Evolutionary conservation across 805 yeast species (phyloP).

Genomic region (Ogataea kodamae): DNA sequence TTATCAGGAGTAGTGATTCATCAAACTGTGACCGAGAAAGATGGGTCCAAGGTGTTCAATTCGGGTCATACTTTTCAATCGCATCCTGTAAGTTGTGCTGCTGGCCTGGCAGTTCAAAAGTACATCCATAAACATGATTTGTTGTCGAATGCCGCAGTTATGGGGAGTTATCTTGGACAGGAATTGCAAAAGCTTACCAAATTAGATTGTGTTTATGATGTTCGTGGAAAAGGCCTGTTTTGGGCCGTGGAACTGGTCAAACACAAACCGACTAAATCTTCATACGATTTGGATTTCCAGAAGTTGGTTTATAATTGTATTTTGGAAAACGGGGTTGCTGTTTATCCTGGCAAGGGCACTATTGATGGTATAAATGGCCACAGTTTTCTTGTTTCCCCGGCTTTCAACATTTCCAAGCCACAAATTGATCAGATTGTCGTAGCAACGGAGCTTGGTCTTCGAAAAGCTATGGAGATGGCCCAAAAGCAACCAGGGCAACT

Average conservation of each 20-base stretch:
- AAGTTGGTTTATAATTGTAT: constrained; percentile 33
- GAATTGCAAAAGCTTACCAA: constrained; percentile 26
- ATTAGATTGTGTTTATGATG: constrained; percentile 38
- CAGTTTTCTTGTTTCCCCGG: constrained; percentile 43
- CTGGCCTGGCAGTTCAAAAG: constrained; percentile 46
- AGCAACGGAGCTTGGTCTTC: not conserved
- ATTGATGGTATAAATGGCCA: constrained; percentile 34
- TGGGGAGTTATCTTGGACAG: constrained; percentile 40
- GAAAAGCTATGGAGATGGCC: not conserved
- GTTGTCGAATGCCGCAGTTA: constrained; percentile 35
- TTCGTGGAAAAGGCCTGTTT: constrained; percentile 49
- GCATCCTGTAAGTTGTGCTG: constrained; percentile 44
- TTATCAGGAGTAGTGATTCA: constrained; percentile 46
- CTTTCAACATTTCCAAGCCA: constrained; percentile 37
- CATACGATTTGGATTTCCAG: constrained; percentile 33
- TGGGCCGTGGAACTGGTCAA: constrained; percentile 48
- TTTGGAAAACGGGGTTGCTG: constrained; percentile 38
- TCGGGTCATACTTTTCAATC: constrained; percentile 54
- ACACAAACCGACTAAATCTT: constrained; percentile 40
- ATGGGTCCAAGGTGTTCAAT: constrained; percentile 39
- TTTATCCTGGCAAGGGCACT: constrained; percentile 28
- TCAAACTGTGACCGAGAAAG: constrained; percentile 38
- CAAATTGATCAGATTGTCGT: constrained; percentile 39
- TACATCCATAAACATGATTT: constrained; percentile 35
- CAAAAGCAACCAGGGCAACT: too few relatives aligned